Base-by-base conservation (phyloP, 2,329 filamentous ascomycete species). In the Fulvia fulva region DNA sequence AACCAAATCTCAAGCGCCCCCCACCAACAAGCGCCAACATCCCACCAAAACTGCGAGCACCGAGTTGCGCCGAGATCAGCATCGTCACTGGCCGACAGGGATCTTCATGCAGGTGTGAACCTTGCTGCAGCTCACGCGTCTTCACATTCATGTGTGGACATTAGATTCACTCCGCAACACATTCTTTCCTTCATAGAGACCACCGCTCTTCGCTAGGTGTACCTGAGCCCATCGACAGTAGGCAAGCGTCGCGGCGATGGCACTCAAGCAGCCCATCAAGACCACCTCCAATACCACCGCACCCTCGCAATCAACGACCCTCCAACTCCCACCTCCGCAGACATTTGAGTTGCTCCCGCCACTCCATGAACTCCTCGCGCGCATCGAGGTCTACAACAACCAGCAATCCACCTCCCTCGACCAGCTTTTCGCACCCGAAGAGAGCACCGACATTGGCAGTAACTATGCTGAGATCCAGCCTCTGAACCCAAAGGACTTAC, bases 331-430 rank as follows among this genome's bases (percentile, higher is more conserved):
- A 62, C 83, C 89, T 51, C 89, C 92, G 26, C 87, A 92, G 74
- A 85, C 86, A 51, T 90, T 97, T 77, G 92, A 96, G 78, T 85
- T 91, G 66, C 83, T 96, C 55, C 90, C 91, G 25, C 86, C 91
- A 69, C 84, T 97, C 55, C 87, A 90, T 69, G 81, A 86, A 59
- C 84, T 96, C 65, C 85, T 97, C 61, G 80, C 85, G 64, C 89
- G 89, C 52, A 83, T 97, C 54, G 71, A 71, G 7, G 47, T 26
- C 23, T 32, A 50, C 44, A 53, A 56, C 3, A 46, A 61, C 22
- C 57, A 61, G 26, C 60, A 60, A n/a, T 50, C 34, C 57, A 37
- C 53, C 57, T 41, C 19, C 25, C 34, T 51, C 51, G 41, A 56
- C 51, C 12, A 43, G 37, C 26, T 53, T 51, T 14, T 19, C 32